These are phyloP conservation scores for Pseudocercospora musae DNA, from an alignment of 2,329 filamentous ascomycete genomes.

Conservation along the genomic window DNA sequence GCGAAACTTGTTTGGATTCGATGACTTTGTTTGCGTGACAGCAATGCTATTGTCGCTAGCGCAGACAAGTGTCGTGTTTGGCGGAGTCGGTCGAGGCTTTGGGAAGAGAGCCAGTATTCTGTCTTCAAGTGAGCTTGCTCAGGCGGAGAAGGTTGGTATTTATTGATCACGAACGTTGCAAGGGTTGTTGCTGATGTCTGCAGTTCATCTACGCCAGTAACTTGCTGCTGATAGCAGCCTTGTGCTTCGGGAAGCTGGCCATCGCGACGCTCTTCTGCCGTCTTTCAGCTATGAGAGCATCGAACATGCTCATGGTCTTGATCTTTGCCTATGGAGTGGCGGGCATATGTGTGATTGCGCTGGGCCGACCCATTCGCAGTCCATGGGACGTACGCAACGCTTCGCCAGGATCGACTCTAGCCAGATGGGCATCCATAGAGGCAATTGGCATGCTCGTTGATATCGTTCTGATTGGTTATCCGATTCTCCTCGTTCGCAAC, in stretches of 20 bases:
- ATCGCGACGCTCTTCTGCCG: constrained; percentile 17
- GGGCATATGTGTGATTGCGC: background rate
- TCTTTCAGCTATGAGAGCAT: constrained; percentile 5
- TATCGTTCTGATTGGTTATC: constrained; percentile 3
- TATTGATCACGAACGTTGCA: background rate
- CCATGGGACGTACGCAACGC: constrained; percentile 2
- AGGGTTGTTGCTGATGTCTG: background rate
- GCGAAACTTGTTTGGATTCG: background rate
- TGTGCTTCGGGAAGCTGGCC: constrained; percentile 20
- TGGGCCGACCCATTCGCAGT: background rate
- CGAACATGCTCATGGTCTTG: constrained; percentile 5
- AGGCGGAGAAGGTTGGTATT: background rate
- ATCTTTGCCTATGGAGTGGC: constrained; percentile 2
- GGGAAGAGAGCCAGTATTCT: background rate
- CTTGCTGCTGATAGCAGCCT: constrained; percentile 14
- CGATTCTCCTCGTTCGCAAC: constrained; percentile 14
- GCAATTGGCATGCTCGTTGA: constrained; percentile 13
- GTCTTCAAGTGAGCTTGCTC: background rate
- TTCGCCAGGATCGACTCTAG: constrained; percentile 5
- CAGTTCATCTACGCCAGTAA: constrained; percentile 20
- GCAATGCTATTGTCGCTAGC: constrained; percentile 1
- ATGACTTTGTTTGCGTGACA: constrained; percentile 9
- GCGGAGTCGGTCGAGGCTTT: constrained; percentile 4
- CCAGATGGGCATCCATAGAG: constrained; percentile 5
- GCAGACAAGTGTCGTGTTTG: background rate